Percentiles rank a stretch among this genome's conserved stretches.
phyloP scores from a whole-genome alignment of 371 early-diverging fungal species.

The Enterocytospora artemiae region DNA sequence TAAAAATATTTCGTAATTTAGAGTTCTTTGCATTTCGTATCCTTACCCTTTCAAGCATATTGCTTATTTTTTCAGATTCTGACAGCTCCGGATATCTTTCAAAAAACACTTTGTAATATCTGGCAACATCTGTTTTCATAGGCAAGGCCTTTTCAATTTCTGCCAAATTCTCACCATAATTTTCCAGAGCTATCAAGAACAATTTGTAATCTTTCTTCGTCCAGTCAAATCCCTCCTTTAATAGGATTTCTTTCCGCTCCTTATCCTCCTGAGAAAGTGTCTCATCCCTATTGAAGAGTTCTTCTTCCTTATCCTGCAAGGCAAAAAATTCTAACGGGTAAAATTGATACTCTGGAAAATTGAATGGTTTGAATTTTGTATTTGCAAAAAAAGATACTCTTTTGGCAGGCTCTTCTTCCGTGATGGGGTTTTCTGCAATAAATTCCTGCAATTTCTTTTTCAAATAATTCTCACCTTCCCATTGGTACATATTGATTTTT shows the following conservation, averaged over 20 bases:
- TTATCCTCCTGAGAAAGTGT: slow-evolving; percentile 77
- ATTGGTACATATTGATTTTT: slow-evolving; percentile 66
- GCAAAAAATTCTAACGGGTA: slow-evolving; percentile 68
- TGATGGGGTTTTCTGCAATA: slow-evolving; percentile 10
- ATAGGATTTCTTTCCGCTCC: slow-evolving; percentile 67
- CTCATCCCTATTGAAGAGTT: slow-evolving; percentile 59
- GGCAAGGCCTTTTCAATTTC: slow-evolving; percentile 32
- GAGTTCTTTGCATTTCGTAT: slow-evolving; percentile 13
- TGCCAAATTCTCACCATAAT: slow-evolving; percentile 64
- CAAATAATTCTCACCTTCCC: slow-evolving; percentile 86
- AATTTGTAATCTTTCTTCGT: slow-evolving; percentile 73
- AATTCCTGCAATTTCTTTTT: slow-evolving; percentile 41
- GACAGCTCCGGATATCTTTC: slow-evolving; percentile 45
- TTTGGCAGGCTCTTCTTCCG: slow-evolving; percentile 22
- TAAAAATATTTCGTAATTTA: slow-evolving; percentile 41
- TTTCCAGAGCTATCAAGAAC: slow-evolving; percentile 76
- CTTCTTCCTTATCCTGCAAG: slow-evolving; percentile 68
- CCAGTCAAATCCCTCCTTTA: slow-evolving; percentile 78
- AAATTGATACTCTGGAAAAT: slow-evolving; percentile 74
- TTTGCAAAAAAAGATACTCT: slow-evolving; percentile 16
- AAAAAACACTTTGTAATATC: slow-evolving; percentile 52
- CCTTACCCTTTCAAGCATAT: slow-evolving; percentile 37
- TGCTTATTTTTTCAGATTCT: slow-evolving; percentile 48
- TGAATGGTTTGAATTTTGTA: slow-evolving; percentile 28
- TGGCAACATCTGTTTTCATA: slow-evolving; percentile 35